phyloP scores from a whole-genome alignment of 2,329 filamentous ascomycete genomes.

The Colletotrichum viniferum region DNA sequence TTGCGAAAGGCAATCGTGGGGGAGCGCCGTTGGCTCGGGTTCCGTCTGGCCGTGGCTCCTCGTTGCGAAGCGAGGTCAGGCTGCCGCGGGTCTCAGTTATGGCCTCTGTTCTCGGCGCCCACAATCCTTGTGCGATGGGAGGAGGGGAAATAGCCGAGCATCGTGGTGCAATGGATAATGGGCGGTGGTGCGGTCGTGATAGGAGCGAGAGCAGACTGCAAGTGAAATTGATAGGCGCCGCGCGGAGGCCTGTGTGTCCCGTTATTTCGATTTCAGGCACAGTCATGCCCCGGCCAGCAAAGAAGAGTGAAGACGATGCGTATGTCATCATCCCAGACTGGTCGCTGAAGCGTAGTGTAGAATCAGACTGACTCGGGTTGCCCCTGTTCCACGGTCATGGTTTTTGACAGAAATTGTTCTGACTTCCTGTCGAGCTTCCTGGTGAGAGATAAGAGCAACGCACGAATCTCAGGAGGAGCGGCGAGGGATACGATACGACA shows the following conservation, averaged over 20 bases:
- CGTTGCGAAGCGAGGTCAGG: neutral
- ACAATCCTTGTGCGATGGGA: neutral
- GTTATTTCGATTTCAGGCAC: neutral
- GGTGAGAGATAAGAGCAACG: neutral
- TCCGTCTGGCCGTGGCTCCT: neutral
- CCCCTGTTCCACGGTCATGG: neutral
- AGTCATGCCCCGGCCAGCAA: neutral
- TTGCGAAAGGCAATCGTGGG: neutral
- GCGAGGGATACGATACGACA: neutral
- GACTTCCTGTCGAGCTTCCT: neutral
- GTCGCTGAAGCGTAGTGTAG: neutral
- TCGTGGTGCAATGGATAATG: neutral
- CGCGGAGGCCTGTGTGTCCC: neutral
- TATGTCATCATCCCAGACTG: constrained; percentile 6
- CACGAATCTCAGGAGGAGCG: neutral
- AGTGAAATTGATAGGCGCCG: neutral
- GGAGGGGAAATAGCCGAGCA: neutral
- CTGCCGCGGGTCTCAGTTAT: neutral
- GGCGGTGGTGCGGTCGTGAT: neutral
- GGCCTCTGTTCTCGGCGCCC: neutral
- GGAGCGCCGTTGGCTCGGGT: constrained; percentile 12
- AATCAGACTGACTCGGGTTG: constrained; percentile 11
- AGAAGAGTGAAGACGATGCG: neutral
- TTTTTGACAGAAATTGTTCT: constrained; percentile 5
- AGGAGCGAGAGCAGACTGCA: neutral